phyloP scores from a whole-genome alignment of 2,329 filamentous ascomycete species.

The Xylariales sp. region DNA sequence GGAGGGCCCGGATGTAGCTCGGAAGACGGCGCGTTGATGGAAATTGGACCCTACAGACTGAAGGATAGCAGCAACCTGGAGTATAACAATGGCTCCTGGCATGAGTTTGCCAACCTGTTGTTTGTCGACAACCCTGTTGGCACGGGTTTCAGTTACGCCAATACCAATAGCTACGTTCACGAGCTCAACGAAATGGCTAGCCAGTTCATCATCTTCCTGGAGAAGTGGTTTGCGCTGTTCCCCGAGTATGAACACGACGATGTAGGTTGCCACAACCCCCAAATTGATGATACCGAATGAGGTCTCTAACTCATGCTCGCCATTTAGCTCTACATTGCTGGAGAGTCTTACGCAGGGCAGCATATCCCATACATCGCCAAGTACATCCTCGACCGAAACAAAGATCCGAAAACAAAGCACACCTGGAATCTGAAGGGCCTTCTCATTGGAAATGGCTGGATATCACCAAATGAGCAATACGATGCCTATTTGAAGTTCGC shows the following conservation, averaged over 20 bases:
- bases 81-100: conserved; percentile 94
- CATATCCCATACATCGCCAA: conserved; percentile 97
- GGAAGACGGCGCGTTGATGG: conserved; percentile 94
- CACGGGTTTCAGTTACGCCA: conserved; percentile 92
- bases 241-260: conserved; percentile 90
- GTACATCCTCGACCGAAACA: conserved; percentile 84
- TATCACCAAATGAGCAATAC: conserved; percentile 87
- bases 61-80: conserved; percentile 66
- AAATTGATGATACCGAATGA: not conserved
- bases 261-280: conserved; percentile 49
- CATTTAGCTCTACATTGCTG: conserved; percentile 85
- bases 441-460: conserved; percentile 97
- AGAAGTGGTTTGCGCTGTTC: conserved; percentile 87
- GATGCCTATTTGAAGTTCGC: conserved; percentile 78
- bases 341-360: conserved; percentile 95
- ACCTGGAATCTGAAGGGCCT: conserved; percentile 80
- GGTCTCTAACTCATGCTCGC: not conserved
- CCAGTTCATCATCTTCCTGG: conserved; percentile 83
- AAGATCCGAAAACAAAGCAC: conserved; percentile 41
- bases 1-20: conserved; percentile 96
- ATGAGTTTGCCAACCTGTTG: conserved; percentile 94
- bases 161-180: conserved; percentile 79
- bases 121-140: conserved; percentile 98
- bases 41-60: conserved; percentile 88
- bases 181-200: conserved; percentile 86